These are phyloP conservation scores for Piper betle DNA, from an alignment of 164 flowering plant genomes.

Conservation along the genomic window DNA sequence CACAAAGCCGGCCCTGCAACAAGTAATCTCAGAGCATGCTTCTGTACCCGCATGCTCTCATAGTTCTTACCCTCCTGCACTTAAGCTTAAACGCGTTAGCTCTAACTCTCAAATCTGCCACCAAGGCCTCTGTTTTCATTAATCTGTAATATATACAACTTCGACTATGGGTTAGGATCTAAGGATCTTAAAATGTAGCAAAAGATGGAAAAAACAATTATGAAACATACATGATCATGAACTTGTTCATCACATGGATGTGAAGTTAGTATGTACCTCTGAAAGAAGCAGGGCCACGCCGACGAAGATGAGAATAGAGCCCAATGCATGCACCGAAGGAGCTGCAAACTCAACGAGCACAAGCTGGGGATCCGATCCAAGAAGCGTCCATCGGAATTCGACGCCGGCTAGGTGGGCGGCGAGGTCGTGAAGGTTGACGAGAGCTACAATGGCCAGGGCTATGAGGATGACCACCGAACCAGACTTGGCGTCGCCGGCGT, in stretches of 20 bases:
- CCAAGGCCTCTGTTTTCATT: background rate
- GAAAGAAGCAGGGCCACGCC: slow-evolving; percentile 49
- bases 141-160: no score
- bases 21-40: slow-evolving; percentile 51
- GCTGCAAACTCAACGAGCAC: slow-evolving; percentile 77
- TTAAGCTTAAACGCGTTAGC: background rate
- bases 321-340: slow-evolving; percentile 47
- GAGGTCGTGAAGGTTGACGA: slow-evolving; percentile 70
- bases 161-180: no score
- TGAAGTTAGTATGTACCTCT: slow-evolving; percentile 27
- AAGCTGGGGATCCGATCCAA: slow-evolving; percentile 56
- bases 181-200: no score
- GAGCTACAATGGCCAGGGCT: slow-evolving; percentile 20
- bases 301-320: slow-evolving; percentile 36
- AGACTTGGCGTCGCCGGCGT: slow-evolving; percentile 30
- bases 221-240: no score
- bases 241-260: no score
- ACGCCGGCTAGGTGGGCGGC: slow-evolving; percentile 64
- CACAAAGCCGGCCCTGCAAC: slow-evolving; percentile 68
- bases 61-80: slow-evolving; percentile 39
- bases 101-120: background rate
- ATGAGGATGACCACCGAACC: slow-evolving; percentile 58
- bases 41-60: slow-evolving; percentile 24
- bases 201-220: no score
- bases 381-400: slow-evolving; percentile 39